A percentile compares a stretch with the other conserved stretches of the same genome.
phyloP scores from a whole-genome alignment of 306 rosid species.

The Acacia melanoxylon region DNA sequence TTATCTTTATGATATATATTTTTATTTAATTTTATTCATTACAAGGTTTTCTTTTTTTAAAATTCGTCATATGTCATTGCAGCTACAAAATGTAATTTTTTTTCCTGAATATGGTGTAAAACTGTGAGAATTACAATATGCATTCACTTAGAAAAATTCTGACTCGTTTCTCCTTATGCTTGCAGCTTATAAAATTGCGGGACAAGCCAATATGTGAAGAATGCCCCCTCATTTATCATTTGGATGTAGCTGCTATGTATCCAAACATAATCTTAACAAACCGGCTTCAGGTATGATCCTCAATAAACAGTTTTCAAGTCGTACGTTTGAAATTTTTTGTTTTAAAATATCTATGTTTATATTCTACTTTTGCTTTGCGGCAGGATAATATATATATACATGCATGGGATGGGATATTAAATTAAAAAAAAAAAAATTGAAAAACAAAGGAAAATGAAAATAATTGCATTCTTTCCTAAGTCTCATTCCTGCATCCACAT shows the following conservation, averaged over 20 bases:
- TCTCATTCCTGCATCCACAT: background rate
- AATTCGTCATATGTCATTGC: background rate
- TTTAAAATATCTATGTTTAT: background rate
- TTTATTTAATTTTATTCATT: constrained; percentile 13
- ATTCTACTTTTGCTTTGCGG: constrained; percentile 28
- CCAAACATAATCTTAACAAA: constrained; percentile 95
- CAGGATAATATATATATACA: constrained; percentile 13
- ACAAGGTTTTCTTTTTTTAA: background rate
- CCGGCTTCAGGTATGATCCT: constrained; percentile 87
- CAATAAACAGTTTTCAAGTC: background rate
- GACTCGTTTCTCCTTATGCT: constrained; percentile 27
- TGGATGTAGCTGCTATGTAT: constrained; percentile 99
- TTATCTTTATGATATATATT: constrained; percentile 7
- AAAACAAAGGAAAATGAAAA: constrained; percentile 5
- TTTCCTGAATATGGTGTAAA: constrained; percentile 16
- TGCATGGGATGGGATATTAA: background rate
- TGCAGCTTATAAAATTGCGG: constrained; percentile 76
- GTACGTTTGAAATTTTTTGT: background rate
- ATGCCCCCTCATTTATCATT: constrained; percentile 94
- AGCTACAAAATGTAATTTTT: background rate
- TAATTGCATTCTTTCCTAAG: constrained; percentile 4
- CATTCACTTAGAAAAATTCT: constrained; percentile 22
- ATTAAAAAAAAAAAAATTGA: constrained; percentile 16
- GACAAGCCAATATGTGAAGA: constrained; percentile 82
- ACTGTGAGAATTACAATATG: constrained; percentile 16